Evolutionary conservation across 1,139 yeast genomes (phyloP), one percentile per base, ranked within the genome.

Genomic region (Geotrichum bryndzae): DNA sequence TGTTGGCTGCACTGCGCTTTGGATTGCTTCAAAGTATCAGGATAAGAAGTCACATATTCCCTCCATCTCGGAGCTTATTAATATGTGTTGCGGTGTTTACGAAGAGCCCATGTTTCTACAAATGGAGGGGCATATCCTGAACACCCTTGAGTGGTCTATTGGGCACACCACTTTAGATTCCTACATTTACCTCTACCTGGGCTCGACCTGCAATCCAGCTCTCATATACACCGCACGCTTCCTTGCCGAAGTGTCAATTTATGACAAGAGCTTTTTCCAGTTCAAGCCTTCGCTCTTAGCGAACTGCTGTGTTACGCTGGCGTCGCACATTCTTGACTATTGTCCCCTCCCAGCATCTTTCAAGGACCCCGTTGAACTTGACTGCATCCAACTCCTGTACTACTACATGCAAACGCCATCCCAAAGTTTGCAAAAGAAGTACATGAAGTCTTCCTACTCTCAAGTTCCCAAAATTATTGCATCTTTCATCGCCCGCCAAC

Each of bases 11-110:
- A 89, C 97, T 1, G 92, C 97, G 2, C 80, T 94, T 61, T 92
- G 98, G 97, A 85, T 94, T 61, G 97, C 98, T 15, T 89, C 96
- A 61, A 94, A 94, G 76, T 91, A 89, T 75, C 96, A 92, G 73
- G 97, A 92, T 76, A 90, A 90, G 73, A 92, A 92, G 76, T 82
- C 86, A 64, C 80, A 94, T 64, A 94, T 90, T 10, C 97, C 97
- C 25, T 86, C 94, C 1, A 79, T 91, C 64, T 82, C 83, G 61
- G 96, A 91, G 72, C 81, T 91, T 48, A 81, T 87, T 18, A 78
- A 84, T 68, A 83, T 90, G 86, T 89, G 96, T 74, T 83, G 96
- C 65, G 84, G 85, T 69, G 91, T 91, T 11, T 92, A 90, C 73
- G 96, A 90, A 66, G 88, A 86, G 67, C 88, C 87, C 66, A 90